phyloP scores from a whole-genome alignment of 2,329 filamentous ascomycete genomes.

The Sphaerulina vaccinii region DNA sequence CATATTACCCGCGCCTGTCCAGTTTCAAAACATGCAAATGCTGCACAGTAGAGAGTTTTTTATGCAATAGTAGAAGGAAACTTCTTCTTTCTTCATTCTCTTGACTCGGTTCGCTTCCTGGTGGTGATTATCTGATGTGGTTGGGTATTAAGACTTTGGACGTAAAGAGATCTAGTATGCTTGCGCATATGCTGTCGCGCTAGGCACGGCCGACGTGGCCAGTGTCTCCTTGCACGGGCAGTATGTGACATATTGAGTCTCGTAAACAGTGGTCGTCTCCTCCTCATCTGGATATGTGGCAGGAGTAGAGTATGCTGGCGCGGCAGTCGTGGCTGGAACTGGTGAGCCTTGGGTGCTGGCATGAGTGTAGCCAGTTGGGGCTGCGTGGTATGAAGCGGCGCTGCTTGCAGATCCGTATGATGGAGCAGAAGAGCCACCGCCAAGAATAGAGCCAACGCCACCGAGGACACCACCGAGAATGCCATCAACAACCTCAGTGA shows the following conservation, averaged over 20 bases:
- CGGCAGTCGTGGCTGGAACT: slow-evolving; percentile 10
- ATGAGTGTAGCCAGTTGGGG: slow-evolving; percentile 1
- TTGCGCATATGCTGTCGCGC: slow-evolving; percentile 10
- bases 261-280: slow-evolving; percentile 13
- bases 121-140: not conserved
- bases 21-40: not conserved
- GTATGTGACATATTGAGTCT: slow-evolving; percentile 16
- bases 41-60: slow-evolving; percentile 7
- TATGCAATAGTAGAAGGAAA: slow-evolving; percentile 2
- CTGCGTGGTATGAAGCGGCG: not conserved
- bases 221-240: slow-evolving; percentile 14
- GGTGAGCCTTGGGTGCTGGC: slow-evolving; percentile 7
- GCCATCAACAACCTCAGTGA: slow-evolving; percentile 12
- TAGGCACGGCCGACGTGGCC: slow-evolving; percentile 7
- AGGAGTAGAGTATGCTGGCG: slow-evolving; percentile 7
- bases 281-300: slow-evolving; percentile 12
- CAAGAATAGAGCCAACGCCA: slow-evolving; percentile 1
- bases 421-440: not conserved
- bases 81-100: not conserved
- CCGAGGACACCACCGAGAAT: slow-evolving; percentile 9
- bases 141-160: slow-evolving; percentile 8
- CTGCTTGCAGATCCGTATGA: not conserved
- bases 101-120: not conserved
- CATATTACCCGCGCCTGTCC: slow-evolving; percentile 8
- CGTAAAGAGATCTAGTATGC: slow-evolving; percentile 7